Evolutionary conservation across 306 rosid genomes (phyloP).

Genomic region (Cucurbita argyrosperma): DNA sequence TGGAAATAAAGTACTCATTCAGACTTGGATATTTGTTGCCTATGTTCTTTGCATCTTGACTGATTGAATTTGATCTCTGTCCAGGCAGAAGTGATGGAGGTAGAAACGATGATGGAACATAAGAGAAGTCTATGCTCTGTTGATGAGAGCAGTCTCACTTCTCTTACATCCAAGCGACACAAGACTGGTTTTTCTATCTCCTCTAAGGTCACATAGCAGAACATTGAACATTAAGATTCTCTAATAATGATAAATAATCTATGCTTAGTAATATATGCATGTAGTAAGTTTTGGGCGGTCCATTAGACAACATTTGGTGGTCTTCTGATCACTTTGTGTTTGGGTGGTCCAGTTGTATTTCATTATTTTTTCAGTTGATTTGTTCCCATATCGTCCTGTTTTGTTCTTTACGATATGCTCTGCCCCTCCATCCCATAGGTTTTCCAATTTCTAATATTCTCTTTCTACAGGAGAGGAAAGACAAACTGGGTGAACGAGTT

Average conservation of each 20-base stretch:
- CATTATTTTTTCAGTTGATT: background rate
- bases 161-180: conserved; percentile 75
- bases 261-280: too few species aligned
- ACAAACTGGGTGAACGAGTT: conserved; percentile 69
- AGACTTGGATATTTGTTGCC: background rate
- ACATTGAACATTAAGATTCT: background rate
- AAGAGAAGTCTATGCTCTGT: conserved; percentile 75
- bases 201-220: conserved; percentile 40
- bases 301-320: background rate
- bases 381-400: background rate
- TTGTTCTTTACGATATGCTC: background rate
- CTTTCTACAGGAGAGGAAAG: conserved; percentile 69
- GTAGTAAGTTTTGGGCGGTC: background rate
- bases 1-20: background rate
- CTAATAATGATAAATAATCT: background rate
- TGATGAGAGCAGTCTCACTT: conserved; percentile 49
- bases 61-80: conserved; percentile 19
- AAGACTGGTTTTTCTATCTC: conserved; percentile 66
- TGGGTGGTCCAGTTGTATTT: background rate
- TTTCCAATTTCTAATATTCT: background rate
- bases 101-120: conserved; percentile 64
- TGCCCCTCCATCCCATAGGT: background rate
- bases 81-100: conserved; percentile 36
- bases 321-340: background rate
- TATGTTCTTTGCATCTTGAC: background rate